These are phyloP conservation scores for Zymoseptoria brevis DNA, from an alignment of 2,329 filamentous ascomycete species.

Conservation along the genomic window DNA sequence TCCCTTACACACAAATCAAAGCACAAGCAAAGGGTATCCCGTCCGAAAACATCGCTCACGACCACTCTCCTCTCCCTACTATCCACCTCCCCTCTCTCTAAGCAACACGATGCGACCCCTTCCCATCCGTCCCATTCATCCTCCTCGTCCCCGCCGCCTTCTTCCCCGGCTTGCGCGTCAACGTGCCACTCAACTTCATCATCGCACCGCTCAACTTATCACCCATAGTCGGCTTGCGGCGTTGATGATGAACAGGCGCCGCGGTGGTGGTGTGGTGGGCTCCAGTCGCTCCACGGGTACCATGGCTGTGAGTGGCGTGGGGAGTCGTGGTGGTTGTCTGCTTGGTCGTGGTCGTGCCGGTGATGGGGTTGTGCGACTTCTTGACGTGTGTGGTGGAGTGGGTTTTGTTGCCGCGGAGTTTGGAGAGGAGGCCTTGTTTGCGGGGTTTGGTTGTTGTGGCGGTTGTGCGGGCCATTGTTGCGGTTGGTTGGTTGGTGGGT, in stretches of 20 bases:
- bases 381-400: constrained; percentile 36
- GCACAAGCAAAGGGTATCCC: neutral
- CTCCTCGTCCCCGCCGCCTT: constrained; percentile 45
- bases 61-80: no score
- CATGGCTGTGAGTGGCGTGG: constrained; percentile 12
- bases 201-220: constrained; percentile 74
- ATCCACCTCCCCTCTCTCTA: neutral
- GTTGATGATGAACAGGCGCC: constrained; percentile 52
- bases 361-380: constrained; percentile 36
- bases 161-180: constrained; percentile 61
- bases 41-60: neutral
- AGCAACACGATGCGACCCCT: constrained; percentile 16
- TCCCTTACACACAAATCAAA: neutral
- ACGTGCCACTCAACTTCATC: constrained; percentile 61
- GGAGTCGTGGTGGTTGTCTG: constrained; percentile 27
- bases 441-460: constrained; percentile 22
- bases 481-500: neutral
- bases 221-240: constrained; percentile 57
- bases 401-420: constrained; percentile 39
- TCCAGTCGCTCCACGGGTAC: constrained; percentile 5
- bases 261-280: constrained; percentile 23
- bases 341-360: constrained; percentile 33
- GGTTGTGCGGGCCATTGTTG: constrained; percentile 17
- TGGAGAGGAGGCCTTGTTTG: constrained; percentile 46
- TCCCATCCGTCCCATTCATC: constrained; percentile 30